Evolutionary conservation across 139 green algal species (phyloP), one percentile per base, ranked within the genome.

Genomic region (Marvania coccoides): DNA sequence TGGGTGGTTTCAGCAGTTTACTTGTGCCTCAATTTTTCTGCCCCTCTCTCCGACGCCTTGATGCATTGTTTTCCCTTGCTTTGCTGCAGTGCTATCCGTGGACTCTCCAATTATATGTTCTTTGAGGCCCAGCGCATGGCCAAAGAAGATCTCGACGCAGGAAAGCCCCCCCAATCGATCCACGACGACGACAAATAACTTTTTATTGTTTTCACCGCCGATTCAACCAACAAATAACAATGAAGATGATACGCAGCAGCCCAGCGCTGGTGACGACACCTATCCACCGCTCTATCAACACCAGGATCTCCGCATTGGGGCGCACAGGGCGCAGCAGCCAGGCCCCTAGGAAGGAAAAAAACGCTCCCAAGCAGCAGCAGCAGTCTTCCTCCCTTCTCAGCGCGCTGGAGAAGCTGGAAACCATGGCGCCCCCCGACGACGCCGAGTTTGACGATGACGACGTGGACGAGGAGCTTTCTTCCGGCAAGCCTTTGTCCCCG

Each of bases 71-170:
- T n/a, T n/a, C n/a, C n/a, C n/a, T n/a, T n/a, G n/a, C n/a, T 30
- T 29, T 5, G 23, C n/a, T 47, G 42, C 74, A 78, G 74, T 19
- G 80, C 77, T 26, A 51, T 83, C 9, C 65, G 79, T 26, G 81
- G 81, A 3, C 63, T 87, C n/a, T 76, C 59, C 42, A 87, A 87
- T 61, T 87, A 85, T 37, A 87, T 87, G 79, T 83, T 87, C 46
- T 55, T 74, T 65, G 81, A 87, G 34, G 81, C 81, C 1, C 72
- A 85, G 47, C 75, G 75, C 26, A 76, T 87, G 72, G 80, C 81
- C 31, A 84, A 87, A 73, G 71, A 74, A 51, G 64, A 72, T 29
- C 46, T 70, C 40, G 26, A 81, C 45, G 30, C 67, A 35, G 70
- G 61, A 26, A 61, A 80, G n/a, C n/a, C n/a, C n/a, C n/a, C n/a